Percentiles rank a stretch among this genome's conserved stretches.
phyloP scores from a whole-genome alignment of 345 rosid genomes.

The Citrus australasica region DNA sequence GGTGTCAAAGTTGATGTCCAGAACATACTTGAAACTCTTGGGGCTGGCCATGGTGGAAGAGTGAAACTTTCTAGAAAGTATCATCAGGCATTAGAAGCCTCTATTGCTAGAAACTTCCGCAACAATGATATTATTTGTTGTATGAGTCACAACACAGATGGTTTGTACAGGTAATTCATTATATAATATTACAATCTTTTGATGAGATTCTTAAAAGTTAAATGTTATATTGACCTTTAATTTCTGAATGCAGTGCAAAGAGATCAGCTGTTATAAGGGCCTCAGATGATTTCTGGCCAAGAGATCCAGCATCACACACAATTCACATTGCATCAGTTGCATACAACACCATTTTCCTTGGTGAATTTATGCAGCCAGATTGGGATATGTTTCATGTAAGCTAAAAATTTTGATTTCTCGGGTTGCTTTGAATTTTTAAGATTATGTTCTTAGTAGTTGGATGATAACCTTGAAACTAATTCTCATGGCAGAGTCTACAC shows the following conservation, averaged over 20 bases:
- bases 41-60: constrained; percentile 64
- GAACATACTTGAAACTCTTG: constrained; percentile 71
- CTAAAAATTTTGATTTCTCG: neutral
- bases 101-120: constrained; percentile 49
- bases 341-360: constrained; percentile 60
- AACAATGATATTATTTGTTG: constrained; percentile 61
- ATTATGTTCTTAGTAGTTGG: neutral
- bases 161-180: constrained; percentile 49
- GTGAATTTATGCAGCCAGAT: constrained; percentile 75
- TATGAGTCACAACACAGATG: constrained; percentile 76
- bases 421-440: neutral
- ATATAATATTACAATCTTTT: neutral
- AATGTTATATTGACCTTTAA: neutral
- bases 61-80: constrained; percentile 62
- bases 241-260: constrained; percentile 42
- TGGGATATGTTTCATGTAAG: constrained; percentile 83
- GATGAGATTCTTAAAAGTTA: neutral
- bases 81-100: constrained; percentile 66
- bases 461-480: neutral
- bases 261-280: constrained; percentile 54
- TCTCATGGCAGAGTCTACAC: constrained; percentile 50
- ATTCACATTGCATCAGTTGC: constrained; percentile 75
- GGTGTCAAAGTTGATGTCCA: constrained; percentile 88
- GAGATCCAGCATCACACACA: constrained; percentile 66
- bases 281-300: constrained; percentile 73